phyloP scores from a whole-genome alignment of 345 rosid species.

The Bruguiera parviflora region DNA sequence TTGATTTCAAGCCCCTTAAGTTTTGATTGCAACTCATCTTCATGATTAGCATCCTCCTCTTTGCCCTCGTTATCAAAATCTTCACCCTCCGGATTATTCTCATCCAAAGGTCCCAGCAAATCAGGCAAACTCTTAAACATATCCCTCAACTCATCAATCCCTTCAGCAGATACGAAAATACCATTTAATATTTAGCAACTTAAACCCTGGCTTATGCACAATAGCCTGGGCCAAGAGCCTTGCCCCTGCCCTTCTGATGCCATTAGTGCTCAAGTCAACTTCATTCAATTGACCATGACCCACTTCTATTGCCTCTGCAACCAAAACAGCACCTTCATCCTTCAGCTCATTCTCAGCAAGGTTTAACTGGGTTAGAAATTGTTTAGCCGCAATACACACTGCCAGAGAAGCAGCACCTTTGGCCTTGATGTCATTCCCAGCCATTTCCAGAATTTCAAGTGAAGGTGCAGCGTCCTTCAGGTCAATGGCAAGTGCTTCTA shows the following conservation, averaged over 20 bases:
- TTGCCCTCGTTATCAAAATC: conserved; percentile 59
- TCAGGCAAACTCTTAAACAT: conserved; percentile 24
- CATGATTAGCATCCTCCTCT: conserved; percentile 41
- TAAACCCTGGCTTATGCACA: conserved; percentile 23
- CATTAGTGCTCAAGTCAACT: conserved; percentile 32
- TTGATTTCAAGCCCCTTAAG: conserved; percentile 65
- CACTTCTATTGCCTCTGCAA: conserved; percentile 27
- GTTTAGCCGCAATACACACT: conserved; percentile 61
- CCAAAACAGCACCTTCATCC: conserved; percentile 66
- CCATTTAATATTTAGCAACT: conserved; percentile 32
- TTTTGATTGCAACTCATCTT: conserved; percentile 62
- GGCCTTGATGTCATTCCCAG: conserved; percentile 81
- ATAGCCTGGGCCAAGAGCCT: conserved; percentile 31
- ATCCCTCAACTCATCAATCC: conserved; percentile 31
- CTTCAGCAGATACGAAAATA: conserved; percentile 33
- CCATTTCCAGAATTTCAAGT: conserved; percentile 77
- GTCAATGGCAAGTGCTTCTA: conserved; percentile 58
- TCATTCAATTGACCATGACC: conserved; percentile 31
- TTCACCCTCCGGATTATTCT: conserved; percentile 51
- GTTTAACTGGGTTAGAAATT: conserved; percentile 57
- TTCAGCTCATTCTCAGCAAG: conserved; percentile 85
- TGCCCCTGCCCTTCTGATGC: conserved; percentile 32
- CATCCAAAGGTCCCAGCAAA: conserved; percentile 28
- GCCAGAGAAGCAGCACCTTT: conserved; percentile 60
- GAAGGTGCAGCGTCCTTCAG: conserved; percentile 68